Base-by-base conservation (phyloP, 108 stramenopile species). In the Nitzschia palea region DNA sequence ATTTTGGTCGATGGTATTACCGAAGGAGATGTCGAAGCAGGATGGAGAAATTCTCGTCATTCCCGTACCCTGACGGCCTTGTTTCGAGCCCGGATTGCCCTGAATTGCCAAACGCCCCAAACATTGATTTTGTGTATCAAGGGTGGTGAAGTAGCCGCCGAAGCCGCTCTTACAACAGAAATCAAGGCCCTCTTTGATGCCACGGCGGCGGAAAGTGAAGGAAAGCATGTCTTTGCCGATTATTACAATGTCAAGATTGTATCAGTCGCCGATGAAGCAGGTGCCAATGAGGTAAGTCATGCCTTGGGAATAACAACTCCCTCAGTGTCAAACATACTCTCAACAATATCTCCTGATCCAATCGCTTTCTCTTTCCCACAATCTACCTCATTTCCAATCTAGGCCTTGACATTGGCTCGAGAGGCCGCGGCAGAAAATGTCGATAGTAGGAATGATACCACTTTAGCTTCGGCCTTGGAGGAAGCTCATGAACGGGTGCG, bases 1-100 rank as follows among this genome's bases (percentile, higher is more conserved):
- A 72, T 93, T 2, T 36, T 93, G 9, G 50, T 93, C 17, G 77
- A 79, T 34, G 91, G 91, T 4, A 86, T 93, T 23, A 93, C 88
- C 0, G 61, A 77, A 47, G 87, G 85, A 17, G 91, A 93, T 76
- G 69, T 86, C 22, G 78, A 86, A 71, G 70, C 73, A 4, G 91
- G 88, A 45, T 71, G 88, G 72, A 73, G 66, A 2, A 70, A 79
- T 31, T 86, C 91, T 4, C 68, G 91, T 20, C 91, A 93, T 70
- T 88, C 85, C 2, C 57, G 83, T 29, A 93, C 91, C 5, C 64
- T 93, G 32, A 84, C 85, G 0, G 88, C 89, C 33, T 43, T 93
- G 28, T 90, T 93, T 58, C 77, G 85, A 2, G 74, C 86, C 0
- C 57, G 77, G 1, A 53, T 81, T 52, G 9, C 29, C 47, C 14